phyloP scores from a whole-genome alignment of 2,329 filamentous ascomycete species.

The Aschersonia sp. region DNA sequence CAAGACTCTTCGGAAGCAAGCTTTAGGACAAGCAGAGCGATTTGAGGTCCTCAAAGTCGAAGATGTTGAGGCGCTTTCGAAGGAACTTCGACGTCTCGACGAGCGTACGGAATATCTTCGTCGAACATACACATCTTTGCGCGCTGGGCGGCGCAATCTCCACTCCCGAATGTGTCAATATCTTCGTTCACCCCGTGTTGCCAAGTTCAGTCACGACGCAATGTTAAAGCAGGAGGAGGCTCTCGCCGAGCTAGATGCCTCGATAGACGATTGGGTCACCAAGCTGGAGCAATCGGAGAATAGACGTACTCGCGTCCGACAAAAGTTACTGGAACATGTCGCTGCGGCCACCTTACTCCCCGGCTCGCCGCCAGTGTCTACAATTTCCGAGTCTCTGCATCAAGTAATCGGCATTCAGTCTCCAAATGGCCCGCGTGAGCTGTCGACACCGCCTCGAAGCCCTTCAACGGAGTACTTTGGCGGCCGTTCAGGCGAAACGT shows the following conservation, averaged over 20 bases:
- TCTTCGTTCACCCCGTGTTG: slow-evolving; percentile 54
- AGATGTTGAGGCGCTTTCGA: slow-evolving; percentile 52
- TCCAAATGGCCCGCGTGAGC: slow-evolving; percentile 21
- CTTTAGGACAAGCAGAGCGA: slow-evolving; percentile 43
- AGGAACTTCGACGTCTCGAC: slow-evolving; percentile 63
- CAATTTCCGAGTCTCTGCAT: slow-evolving; percentile 24
- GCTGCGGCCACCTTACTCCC: slow-evolving; percentile 50
- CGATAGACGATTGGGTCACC: slow-evolving; percentile 67
- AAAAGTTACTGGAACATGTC: slow-evolving; percentile 71
- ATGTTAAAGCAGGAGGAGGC: slow-evolving; percentile 72
- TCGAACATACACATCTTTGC: slow-evolving; percentile 60
- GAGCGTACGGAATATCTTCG: slow-evolving; percentile 67
- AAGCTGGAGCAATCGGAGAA: slow-evolving; percentile 76
- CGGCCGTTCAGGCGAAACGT: slow-evolving; percentile 20
- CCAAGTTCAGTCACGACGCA: slow-evolving; percentile 59
- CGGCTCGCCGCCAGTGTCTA: slow-evolving; percentile 6
- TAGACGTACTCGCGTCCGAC: slow-evolving; percentile 56
- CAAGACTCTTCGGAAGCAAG: slow-evolving; percentile 40
- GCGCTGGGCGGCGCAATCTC: slow-evolving; percentile 61
- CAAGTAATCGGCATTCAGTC: slow-evolving; percentile 24
- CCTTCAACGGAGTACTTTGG: slow-evolving; percentile 6
- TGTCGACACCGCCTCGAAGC: slow-evolving; percentile 31
- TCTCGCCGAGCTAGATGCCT: slow-evolving; percentile 58
- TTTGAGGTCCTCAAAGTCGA: slow-evolving; percentile 50
- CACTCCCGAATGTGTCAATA: slow-evolving; percentile 67